These are phyloP conservation scores for Dendrocalamus latiflorus DNA, from an alignment of 202 grass and related monocot species.

Conservation along the genomic window DNA sequence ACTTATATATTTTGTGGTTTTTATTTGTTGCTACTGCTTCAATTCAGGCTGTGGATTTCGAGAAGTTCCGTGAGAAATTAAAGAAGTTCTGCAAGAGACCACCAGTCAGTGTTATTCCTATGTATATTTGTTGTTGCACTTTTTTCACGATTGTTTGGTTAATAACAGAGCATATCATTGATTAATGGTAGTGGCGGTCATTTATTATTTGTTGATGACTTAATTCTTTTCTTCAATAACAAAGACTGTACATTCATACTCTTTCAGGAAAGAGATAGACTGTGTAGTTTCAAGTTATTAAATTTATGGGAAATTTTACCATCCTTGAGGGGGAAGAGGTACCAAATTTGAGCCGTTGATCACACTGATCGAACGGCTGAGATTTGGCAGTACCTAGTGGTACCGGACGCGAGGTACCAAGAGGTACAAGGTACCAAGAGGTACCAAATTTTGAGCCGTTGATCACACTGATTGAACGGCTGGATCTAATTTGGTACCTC, in stretches of 20 bases:
- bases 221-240: neutral
- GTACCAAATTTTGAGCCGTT: too few species aligned
- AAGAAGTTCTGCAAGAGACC: neutral
- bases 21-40: neutral
- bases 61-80: neutral
- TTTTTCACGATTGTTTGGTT: neutral
- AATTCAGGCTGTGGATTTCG: neutral
- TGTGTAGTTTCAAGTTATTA: neutral
- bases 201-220: neutral
- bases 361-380: too few species aligned
- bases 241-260: neutral
- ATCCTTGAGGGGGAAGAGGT: too few species aligned
- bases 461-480: too few species aligned
- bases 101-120: neutral
- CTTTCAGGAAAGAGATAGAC: neutral
- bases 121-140: too few species aligned
- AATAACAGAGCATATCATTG: neutral
- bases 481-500: too few species aligned
- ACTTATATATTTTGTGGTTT: neutral
- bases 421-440: too few species aligned
- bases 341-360: too few species aligned
- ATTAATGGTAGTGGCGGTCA: too few species aligned
- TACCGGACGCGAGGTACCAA: too few species aligned
- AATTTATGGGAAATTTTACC: too few species aligned
- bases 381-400: too few species aligned